These are phyloP conservation scores for Leucosporidium creatinivorum DNA, from an alignment of 768 basidiomycete genomes.

Conservation along the genomic window DNA sequence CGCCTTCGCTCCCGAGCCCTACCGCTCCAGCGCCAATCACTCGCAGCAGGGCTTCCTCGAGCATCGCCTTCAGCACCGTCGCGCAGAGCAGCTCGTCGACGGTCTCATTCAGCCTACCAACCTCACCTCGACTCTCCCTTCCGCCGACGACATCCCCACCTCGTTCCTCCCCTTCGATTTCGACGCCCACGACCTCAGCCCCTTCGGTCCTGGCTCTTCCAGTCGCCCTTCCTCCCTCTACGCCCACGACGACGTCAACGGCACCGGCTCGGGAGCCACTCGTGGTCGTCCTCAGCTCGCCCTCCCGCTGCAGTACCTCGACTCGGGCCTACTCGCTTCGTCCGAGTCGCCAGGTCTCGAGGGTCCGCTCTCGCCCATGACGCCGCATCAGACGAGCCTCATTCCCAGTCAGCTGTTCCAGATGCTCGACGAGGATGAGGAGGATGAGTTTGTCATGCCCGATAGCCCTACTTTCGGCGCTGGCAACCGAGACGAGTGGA, in stretches of 20 bases:
- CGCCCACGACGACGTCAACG: neutral
- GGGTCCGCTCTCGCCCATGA: conserved; percentile 37
- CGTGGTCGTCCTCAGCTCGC: conserved; percentile 8
- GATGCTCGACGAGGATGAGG: conserved; percentile 38
- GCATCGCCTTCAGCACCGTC: conserved; percentile 29
- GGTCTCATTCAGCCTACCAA: neutral
- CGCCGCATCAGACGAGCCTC: conserved; percentile 37
- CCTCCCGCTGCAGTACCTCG: conserved; percentile 34
- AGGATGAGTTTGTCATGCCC: conserved; percentile 33
- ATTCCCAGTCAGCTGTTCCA: conserved; percentile 38
- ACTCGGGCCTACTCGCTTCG: conserved; percentile 26
- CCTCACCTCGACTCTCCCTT: conserved; percentile 9
- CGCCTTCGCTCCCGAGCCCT: conserved; percentile 1
- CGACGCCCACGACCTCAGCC: conserved; percentile 13
- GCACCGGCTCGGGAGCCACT: neutral
- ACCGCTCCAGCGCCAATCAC: conserved; percentile 1
- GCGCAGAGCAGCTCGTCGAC: neutral
- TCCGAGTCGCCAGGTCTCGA: conserved; percentile 18
- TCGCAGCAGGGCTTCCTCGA: conserved; percentile 30
- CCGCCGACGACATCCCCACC: conserved; percentile 15
- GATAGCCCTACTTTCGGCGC: conserved; percentile 27
- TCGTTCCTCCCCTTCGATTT: conserved; percentile 32
- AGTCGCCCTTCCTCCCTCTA: too few relatives aligned
- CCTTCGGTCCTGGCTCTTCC: too few relatives aligned
- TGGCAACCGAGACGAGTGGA: conserved; percentile 17